phyloP scores from a whole-genome alignment of 306 rosid genomes.

The Inga leiocalycina region DNA sequence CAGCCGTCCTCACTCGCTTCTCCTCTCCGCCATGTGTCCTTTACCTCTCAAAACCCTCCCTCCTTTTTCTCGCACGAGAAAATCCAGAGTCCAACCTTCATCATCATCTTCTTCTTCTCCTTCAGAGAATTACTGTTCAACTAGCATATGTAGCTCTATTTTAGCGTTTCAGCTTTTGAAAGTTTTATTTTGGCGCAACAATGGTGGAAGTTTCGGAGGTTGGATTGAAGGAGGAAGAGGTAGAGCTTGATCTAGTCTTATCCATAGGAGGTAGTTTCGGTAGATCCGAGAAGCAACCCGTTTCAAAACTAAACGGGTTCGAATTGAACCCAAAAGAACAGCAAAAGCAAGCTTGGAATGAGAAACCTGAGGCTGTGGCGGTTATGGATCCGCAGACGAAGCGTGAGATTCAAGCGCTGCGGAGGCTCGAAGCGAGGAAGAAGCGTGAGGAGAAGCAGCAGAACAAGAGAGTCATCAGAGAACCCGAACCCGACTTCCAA shows the following conservation, averaged over 20 bases:
- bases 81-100: background rate
- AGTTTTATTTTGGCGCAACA: background rate
- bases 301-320: conserved; percentile 4
- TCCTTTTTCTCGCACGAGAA: background rate
- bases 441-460: conserved; percentile 37
- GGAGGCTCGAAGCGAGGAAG: conserved; percentile 52
- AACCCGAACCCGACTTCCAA: conserved; percentile 4
- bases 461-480: background rate
- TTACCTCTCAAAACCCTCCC: background rate
- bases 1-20: conserved; percentile 2
- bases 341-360: background rate
- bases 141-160: conserved; percentile 1
- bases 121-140: background rate
- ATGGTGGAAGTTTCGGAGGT: conserved; percentile 36
- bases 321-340: background rate
- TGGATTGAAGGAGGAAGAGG: conserved; percentile 39
- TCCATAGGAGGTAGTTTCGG: conserved; percentile 64
- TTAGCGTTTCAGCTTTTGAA: background rate
- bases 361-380: background rate
- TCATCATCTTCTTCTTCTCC: background rate
- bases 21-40: conserved; percentile 18
- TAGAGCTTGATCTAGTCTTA: conserved; percentile 69
- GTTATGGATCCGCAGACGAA: conserved; percentile 25
- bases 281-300: conserved; percentile 34
- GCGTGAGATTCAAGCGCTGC: conserved; percentile 49